Evolutionary conservation across 2,329 filamentous ascomycete genomes (phyloP).

Genomic region (Ophiostoma tasmaniense): DNA sequence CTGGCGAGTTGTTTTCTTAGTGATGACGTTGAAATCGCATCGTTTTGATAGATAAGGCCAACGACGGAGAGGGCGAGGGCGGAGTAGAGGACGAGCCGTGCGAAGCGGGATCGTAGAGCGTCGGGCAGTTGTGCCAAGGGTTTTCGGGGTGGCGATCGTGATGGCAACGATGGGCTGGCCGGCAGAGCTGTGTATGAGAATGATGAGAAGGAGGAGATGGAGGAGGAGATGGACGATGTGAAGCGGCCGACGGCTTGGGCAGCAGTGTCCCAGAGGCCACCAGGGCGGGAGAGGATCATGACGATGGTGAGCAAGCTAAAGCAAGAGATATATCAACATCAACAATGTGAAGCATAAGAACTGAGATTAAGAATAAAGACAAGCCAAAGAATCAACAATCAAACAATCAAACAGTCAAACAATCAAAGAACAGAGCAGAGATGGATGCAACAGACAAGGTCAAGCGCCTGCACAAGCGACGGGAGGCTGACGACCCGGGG

Average conservation of each 20-base stretch:
- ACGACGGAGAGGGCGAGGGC: constrained; percentile 2
- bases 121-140: neutral
- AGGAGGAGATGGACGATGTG: neutral
- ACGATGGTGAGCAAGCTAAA: neutral
- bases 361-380: no score
- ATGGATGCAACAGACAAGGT: no score
- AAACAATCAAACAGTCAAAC: neutral
- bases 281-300: neutral
- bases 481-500: no score
- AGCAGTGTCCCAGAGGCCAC: neutral
- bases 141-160: neutral
- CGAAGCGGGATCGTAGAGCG: constrained; percentile 7
- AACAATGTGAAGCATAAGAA: neutral
- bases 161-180: neutral
- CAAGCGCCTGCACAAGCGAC: no score
- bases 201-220: neutral
- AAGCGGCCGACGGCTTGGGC: neutral
- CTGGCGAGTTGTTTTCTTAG: neutral
- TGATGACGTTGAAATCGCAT: neutral
- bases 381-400: no score
- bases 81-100: neutral
- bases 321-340: neutral
- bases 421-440: no score
- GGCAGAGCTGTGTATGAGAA: neutral
- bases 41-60: neutral